phyloP scores from a whole-genome alignment of 2,329 filamentous ascomycete species.

The Talaromyces sp. region DNA sequence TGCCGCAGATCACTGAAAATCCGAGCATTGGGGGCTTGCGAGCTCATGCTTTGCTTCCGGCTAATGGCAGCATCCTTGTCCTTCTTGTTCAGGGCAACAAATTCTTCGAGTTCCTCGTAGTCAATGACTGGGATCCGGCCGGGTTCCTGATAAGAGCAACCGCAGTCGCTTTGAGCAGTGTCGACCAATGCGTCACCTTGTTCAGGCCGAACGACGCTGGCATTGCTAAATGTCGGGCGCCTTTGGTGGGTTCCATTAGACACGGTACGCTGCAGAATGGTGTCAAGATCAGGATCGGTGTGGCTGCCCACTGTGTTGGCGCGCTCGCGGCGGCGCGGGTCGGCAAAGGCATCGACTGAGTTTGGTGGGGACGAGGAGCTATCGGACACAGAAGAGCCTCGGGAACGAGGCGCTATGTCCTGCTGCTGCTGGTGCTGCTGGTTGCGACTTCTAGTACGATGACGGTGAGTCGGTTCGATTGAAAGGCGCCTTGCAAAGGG shows the following conservation, averaged over 20 bases:
- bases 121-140: slow-evolving; percentile 79
- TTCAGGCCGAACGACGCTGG: slow-evolving; percentile 51
- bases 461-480: slow-evolving; percentile 36
- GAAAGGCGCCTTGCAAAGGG: slow-evolving; percentile 35
- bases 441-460: slow-evolving; percentile 30
- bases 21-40: slow-evolving; percentile 46
- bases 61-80: slow-evolving; percentile 38
- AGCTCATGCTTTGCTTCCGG: slow-evolving; percentile 46
- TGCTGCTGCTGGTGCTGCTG: slow-evolving; percentile 21
- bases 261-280: slow-evolving; percentile 63
- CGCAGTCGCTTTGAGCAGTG: slow-evolving; percentile 67
- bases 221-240: slow-evolving; percentile 56
- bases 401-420: slow-evolving; percentile 38
- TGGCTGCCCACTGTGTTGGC: slow-evolving; percentile 62
- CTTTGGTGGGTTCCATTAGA: slow-evolving; percentile 64
- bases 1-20: slow-evolving; percentile 61
- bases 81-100: slow-evolving; percentile 62
- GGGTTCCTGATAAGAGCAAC: slow-evolving; percentile 71
- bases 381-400: slow-evolving; percentile 50
- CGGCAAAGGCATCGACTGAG: slow-evolving; percentile 95
- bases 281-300: slow-evolving; percentile 50
- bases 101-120: slow-evolving; percentile 90
- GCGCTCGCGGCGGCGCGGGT: slow-evolving; percentile 78
- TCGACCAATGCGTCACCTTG: slow-evolving; percentile 31
- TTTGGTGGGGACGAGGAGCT: slow-evolving; percentile 85